Evolutionary conservation across 1,284 basidiomycete species (phyloP).

Genomic region (Mycena citricolor): DNA sequence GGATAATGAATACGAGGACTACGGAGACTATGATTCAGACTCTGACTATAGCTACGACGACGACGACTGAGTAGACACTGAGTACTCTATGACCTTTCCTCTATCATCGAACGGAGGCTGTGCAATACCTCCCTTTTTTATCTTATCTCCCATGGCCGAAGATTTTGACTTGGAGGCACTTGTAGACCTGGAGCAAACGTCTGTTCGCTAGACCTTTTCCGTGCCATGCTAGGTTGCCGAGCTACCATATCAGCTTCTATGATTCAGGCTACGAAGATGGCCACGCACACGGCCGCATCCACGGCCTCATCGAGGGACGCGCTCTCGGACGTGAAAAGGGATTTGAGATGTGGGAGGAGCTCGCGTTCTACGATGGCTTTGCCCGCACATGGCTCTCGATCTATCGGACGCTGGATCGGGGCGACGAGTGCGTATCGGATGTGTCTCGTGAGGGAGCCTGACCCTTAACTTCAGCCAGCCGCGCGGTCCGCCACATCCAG

Average conservation of each 20-base stretch:
- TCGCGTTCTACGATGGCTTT: slow-evolving; percentile 90
- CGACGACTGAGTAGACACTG: too few relatives aligned
- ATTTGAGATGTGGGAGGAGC: slow-evolving; percentile 95
- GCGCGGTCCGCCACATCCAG: slow-evolving; percentile 63
- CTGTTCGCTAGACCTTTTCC: slow-evolving; percentile 24
- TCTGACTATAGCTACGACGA: too few relatives aligned
- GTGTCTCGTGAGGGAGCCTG: background rate
- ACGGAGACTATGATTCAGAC: too few relatives aligned
- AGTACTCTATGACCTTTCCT: too few relatives aligned
- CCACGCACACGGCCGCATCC: slow-evolving; percentile 80
- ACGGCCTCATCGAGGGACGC: slow-evolving; percentile 92
- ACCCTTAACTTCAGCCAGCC: slow-evolving; percentile 36
- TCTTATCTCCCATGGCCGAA: slow-evolving; percentile 32
- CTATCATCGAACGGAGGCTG: too few relatives aligned
- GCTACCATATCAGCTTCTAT: slow-evolving; percentile 64
- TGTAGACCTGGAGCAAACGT: slow-evolving; percentile 74
- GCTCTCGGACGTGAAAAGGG: slow-evolving; percentile 88
- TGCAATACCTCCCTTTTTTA: too few relatives aligned
- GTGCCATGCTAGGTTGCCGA: slow-evolving; percentile 3
- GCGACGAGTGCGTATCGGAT: slow-evolving; percentile 47
- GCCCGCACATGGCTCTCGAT: slow-evolving; percentile 69
- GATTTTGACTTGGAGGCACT: slow-evolving; percentile 64
- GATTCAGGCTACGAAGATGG: slow-evolving; percentile 77
- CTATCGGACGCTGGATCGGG: slow-evolving; percentile 37
- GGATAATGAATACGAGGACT: too few relatives aligned